Conservation (phyloP, 352 stramenopile genomes). For the Globisporangium nunn region DNA sequence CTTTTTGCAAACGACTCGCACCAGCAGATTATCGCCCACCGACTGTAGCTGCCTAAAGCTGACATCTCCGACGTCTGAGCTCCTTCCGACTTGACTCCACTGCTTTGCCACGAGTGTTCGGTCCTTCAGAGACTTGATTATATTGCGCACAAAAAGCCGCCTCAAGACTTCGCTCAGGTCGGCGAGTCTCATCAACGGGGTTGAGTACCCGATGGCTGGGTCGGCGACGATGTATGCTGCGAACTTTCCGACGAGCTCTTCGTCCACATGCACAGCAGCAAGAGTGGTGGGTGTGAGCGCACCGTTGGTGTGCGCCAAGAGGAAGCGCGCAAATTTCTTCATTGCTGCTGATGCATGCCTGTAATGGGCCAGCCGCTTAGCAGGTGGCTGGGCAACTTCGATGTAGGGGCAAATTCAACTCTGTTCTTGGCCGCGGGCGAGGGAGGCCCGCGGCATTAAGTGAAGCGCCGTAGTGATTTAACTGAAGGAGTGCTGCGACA, state of each 20-base stretch:
- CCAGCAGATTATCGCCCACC: not conserved
- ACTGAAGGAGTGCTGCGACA: too few species aligned
- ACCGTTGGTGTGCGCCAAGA: too few species aligned
- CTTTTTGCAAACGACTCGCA: not conserved
- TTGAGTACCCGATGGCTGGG: not conserved
- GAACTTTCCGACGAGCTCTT: not conserved
- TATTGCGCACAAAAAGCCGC: not conserved
- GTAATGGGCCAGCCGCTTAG: too few species aligned
- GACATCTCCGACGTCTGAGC: not conserved
- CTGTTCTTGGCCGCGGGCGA: too few species aligned
- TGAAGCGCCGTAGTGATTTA: too few species aligned
- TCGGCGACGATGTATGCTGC: not conserved
- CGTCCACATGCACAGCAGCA: not conserved
- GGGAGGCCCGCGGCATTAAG: too few species aligned
- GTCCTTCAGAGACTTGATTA: not conserved
- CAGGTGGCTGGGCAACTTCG: too few species aligned
- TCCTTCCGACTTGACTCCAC: not conserved
- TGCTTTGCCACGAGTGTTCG: not conserved
- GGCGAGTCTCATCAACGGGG: not conserved
- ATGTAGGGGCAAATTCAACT: too few species aligned
- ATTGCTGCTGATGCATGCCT: too few species aligned
- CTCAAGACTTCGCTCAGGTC: not conserved
- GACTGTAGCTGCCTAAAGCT: not conserved
- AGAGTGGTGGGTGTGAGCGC: too few species aligned
- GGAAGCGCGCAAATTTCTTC: too few species aligned